Evolutionary conservation across 148 eudicot genomes (phyloP).

Genomic region (Euryodendron excelsum): DNA sequence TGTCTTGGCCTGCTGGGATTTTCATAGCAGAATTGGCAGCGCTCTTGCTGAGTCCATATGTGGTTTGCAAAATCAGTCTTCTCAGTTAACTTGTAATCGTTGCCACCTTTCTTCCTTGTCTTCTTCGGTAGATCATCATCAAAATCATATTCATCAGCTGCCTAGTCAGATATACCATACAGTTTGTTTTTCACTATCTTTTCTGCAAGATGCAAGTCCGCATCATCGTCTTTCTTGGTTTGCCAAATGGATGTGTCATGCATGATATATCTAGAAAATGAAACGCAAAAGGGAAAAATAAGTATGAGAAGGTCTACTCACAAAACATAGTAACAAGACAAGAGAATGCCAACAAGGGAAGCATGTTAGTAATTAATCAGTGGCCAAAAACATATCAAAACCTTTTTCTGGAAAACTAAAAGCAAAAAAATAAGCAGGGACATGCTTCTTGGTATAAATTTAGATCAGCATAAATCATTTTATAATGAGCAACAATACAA

Average conservation of each 20-base stretch:
- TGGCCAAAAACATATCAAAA: background rate
- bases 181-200: constrained; percentile 59
- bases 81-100: constrained; percentile 33
- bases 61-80: constrained; percentile 44
- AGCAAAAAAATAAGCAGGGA: background rate
- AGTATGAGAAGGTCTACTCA: background rate
- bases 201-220: constrained; percentile 75
- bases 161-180: constrained; percentile 52
- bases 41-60: constrained; percentile 82
- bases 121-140: constrained; percentile 73
- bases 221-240: constrained; percentile 71
- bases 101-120: constrained; percentile 51
- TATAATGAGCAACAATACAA: background rate
- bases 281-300: background rate
- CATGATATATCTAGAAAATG: constrained; percentile 44
- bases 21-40: constrained; percentile 89
- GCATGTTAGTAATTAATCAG: background rate
- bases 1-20: constrained; percentile 84
- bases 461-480: background rate
- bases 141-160: constrained; percentile 94
- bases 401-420: background rate
- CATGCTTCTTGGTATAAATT: background rate
- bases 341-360: background rate
- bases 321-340: background rate
- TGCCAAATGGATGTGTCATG: constrained; percentile 49